Base-by-base conservation (phyloP, 768 basidiomycete species). In the Naematelia encephala region DNA sequence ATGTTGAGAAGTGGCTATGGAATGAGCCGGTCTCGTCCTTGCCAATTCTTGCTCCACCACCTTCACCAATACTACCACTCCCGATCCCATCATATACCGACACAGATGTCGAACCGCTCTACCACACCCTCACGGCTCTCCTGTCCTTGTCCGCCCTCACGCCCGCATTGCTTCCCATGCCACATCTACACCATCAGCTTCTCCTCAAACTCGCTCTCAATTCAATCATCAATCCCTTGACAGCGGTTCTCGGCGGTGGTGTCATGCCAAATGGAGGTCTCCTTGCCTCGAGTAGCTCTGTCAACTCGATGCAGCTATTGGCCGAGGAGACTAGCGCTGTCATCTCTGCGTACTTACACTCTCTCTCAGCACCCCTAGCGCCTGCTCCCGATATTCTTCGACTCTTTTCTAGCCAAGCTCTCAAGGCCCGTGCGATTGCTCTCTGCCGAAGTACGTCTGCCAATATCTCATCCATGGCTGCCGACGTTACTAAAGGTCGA, bases 181-280 rank as follows among this genome's bases (percentile, higher is more conserved):
- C 83, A 1, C 80, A 86, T 16, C 71, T 94, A 21, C 85, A 90
- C 62, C 78, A 85, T 27, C 79, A 81, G 22, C 83, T 92, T 78
- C 85, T 87, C 39, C 85, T 84, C 61, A 92, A 91, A 78, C 79
- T 96, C 45, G 89, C 86, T 27, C 83, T 89, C 59, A 90, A 94
- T 73, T 80, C 86, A 12, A 82, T 85, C 65, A 84, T 97, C 75
- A 91, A 96, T 69, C 86, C 94, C 1, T 81, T 97, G 56, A 89
- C 91, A 0, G 88, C 90, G 8, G 73, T 97, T 22, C 78, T 91
- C 61, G 84, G 84, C 27, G 28, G 29, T 10, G 72, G 72, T 1
- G 30, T 55, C 0, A 88, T 91, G 68, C 81, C 83, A 51, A 94
- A 94, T 72, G 91, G 90, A 16, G 84, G 85, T 0, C 75, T 94